A percentile compares a stretch with the other conserved stretches of the same genome.
Evolutionary conservation across 2,329 filamentous ascomycete species (phyloP).

Genomic region (Phialophora chinensis): DNA sequence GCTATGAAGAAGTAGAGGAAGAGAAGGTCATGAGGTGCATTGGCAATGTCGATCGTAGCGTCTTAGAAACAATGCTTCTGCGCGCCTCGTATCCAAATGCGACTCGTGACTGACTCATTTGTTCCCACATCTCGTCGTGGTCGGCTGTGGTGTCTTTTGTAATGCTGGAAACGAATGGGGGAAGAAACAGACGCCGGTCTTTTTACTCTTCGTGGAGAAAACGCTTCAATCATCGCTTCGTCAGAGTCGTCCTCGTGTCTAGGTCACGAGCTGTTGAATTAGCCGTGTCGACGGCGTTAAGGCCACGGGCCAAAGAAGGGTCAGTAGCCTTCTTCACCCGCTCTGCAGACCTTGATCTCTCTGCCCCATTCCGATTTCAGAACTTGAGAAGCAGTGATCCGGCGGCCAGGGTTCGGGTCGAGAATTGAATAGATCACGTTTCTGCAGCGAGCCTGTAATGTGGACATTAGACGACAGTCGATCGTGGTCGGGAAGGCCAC

Average conservation of each 20-base stretch:
- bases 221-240: conserved; percentile 27
- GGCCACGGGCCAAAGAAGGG: conserved; percentile 11
- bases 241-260: conserved; percentile 30
- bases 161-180: conserved; percentile 15
- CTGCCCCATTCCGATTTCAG: conserved; percentile 98
- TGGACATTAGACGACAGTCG: conserved; percentile 37
- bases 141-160: background rate
- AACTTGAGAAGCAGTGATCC: conserved; percentile 94
- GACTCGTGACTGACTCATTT: conserved; percentile 4
- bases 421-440: conserved; percentile 99
- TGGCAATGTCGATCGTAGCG: background rate
- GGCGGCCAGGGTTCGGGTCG: conserved; percentile 88
- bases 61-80: conserved; percentile 3
- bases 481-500: conserved; percentile 47
- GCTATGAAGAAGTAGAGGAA: background rate
- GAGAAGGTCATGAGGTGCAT: conserved; percentile 7
- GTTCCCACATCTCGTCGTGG: conserved; percentile 9
- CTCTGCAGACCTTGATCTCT: conserved; percentile 95
- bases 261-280: conserved; percentile 22
- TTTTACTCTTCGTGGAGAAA: conserved; percentile 21
- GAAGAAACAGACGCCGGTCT: conserved; percentile 25
- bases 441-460: conserved; percentile 81
- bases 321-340: conserved; percentile 90
- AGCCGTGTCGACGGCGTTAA: conserved; percentile 1
- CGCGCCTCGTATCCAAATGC: conserved; percentile 14